Percentiles rank a stretch among this genome's conserved stretches.
phyloP scores from a whole-genome alignment of 106 monocot genomes.

The Xerophyta viscosa region DNA sequence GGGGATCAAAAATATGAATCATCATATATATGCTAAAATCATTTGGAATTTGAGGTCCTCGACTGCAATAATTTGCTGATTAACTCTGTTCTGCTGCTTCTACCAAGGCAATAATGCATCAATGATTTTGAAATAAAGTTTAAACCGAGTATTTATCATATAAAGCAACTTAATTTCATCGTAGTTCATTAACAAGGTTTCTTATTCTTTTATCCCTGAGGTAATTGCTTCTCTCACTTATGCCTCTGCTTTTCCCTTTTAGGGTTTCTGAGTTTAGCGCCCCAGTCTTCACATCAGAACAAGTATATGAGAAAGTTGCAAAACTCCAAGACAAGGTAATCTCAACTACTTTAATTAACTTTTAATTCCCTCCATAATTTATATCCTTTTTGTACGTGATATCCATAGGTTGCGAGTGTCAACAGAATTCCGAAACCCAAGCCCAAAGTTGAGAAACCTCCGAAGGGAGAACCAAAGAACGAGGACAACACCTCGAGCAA shows the following conservation, averaged over 20 bases:
- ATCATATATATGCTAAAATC: no score
- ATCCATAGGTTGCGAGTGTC: constrained; percentile 51
- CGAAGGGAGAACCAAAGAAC: constrained; percentile 33
- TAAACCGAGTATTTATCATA: no score
- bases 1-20: no score
- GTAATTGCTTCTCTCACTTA: neutral
- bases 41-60: no score
- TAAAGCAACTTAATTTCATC: neutral
- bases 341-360: neutral
- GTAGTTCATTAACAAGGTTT: neutral
- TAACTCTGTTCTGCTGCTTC: no score
- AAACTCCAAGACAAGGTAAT: constrained; percentile 74
- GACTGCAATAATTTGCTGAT: no score
- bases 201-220: neutral
- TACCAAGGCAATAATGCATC: no score
- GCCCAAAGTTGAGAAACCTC: constrained; percentile 78
- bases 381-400: neutral
- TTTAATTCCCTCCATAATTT: neutral
- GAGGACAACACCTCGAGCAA: constrained; percentile 24
- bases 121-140: no score
- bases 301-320: constrained; percentile 57
- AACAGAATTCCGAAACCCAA: constrained; percentile 93
- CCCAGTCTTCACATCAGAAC: constrained; percentile 67
- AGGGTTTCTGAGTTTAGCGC: constrained; percentile 41
- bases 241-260: neutral